These are phyloP conservation scores for Lichtheimia ornata DNA, from an alignment of 371 early-diverging fungal genomes.

Conservation along the genomic window DNA sequence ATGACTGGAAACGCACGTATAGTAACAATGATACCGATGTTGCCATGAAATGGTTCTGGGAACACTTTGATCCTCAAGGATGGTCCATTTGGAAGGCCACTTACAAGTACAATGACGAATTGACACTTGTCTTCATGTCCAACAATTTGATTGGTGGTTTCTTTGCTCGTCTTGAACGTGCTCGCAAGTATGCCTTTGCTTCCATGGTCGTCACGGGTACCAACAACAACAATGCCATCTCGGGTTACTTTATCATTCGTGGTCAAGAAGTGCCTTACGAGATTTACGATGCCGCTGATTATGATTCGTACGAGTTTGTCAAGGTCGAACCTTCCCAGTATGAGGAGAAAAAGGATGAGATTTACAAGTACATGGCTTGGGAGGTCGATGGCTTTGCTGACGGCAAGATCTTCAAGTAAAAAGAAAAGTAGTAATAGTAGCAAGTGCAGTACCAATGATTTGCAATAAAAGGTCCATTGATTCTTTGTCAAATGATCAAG, in stretches of 20 bases:
- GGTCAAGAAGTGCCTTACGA: conserved; percentile 88
- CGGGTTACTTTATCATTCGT: conserved; percentile 93
- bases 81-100: conserved; percentile 86
- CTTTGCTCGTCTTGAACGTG: conserved; percentile 91
- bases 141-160: conserved; percentile 91
- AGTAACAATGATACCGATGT: conserved; percentile 92
- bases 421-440: not conserved
- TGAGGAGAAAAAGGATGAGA: conserved; percentile 56
- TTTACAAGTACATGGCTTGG: conserved; percentile 52
- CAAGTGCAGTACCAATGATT: too few relatives aligned
- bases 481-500: too few relatives aligned
- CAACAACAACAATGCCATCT: conserved; percentile 88
- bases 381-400: conserved; percentile 50
- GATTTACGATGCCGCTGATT: conserved; percentile 89
- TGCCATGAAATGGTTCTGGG: conserved; percentile 94
- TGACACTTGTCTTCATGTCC: conserved; percentile 82
- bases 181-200: conserved; percentile 96
- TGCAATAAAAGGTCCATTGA: too few relatives aligned
- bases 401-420: conserved; percentile 47
- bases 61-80: conserved; percentile 83
- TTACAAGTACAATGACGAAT: conserved; percentile 91
- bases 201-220: conserved; percentile 84
- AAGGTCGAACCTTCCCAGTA: conserved; percentile 74
- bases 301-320: conserved; percentile 80
- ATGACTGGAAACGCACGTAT: conserved; percentile 96